phyloP scores from a whole-genome alignment of 306 rosid genomes.

The Fragaria ananassa region DNA sequence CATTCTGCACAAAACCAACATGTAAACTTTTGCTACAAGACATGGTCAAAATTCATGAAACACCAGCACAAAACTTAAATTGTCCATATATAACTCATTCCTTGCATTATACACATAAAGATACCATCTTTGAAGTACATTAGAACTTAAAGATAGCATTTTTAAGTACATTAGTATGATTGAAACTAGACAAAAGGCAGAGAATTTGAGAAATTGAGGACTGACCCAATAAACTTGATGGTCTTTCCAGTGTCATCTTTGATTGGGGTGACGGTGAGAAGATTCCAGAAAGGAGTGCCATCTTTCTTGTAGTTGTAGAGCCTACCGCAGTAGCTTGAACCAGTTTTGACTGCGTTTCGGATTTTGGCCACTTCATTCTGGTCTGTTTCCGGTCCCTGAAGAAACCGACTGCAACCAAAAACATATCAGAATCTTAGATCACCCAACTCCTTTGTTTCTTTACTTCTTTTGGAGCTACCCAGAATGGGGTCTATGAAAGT shows the following conservation, averaged over 20 bases:
- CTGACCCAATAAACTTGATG: constrained; percentile 87
- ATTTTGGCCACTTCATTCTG: constrained; percentile 67
- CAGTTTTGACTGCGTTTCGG: constrained; percentile 65
- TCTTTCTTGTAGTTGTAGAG: constrained; percentile 89
- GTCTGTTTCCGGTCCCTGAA: constrained; percentile 91
- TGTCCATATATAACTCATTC: neutral
- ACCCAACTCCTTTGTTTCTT: neutral
- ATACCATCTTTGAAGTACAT: neutral
- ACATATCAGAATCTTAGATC: neutral
- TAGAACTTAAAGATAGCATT: neutral
- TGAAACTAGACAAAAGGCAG: constrained; percentile 1
- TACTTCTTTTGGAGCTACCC: neutral
- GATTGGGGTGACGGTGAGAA: constrained; percentile 87
- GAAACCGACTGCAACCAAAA: constrained; percentile 80
- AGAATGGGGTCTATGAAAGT: neutral
- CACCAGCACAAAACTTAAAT: neutral
- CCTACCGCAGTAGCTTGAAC: constrained; percentile 77
- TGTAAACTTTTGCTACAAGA: constrained; percentile 4
- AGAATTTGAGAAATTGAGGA: neutral
- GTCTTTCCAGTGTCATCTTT: constrained; percentile 63
- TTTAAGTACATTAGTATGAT: neutral
- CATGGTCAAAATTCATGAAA: neutral
- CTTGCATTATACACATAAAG: neutral
- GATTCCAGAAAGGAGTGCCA: constrained; percentile 94
- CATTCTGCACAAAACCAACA: constrained; percentile 62